Percentiles rank a stretch among this genome's conserved stretches.
These are phyloP conservation scores for Axilococcus clingmanii DNA, from an alignment of 139 green algal species.

Conservation along the genomic window DNA sequence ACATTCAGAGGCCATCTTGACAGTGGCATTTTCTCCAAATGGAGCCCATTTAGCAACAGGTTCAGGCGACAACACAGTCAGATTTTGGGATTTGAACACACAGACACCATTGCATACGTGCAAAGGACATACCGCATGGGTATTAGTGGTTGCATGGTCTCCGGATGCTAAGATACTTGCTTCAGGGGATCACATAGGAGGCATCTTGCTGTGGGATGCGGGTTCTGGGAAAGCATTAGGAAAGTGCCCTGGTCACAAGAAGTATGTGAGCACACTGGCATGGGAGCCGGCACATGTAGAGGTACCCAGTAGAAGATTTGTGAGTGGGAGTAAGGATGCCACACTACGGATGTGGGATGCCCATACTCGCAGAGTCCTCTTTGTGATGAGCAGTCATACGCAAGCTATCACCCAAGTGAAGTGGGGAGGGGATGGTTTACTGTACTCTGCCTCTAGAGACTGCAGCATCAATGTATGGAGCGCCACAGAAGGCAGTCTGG, in stretches of 20 bases:
- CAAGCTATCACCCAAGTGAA: constrained; percentile 67
- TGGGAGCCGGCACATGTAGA: constrained; percentile 91
- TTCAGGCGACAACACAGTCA: constrained; percentile 83
- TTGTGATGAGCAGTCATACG: constrained; percentile 52
- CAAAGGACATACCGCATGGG: constrained; percentile 85
- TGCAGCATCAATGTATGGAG: constrained; percentile 85
- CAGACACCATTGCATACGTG: constrained; percentile 68
- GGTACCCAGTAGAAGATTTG: constrained; percentile 63
- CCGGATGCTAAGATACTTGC: constrained; percentile 69
- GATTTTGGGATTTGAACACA: constrained; percentile 91
- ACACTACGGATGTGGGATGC: constrained; percentile 58
- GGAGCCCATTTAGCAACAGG: constrained; percentile 77
- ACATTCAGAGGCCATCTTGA: constrained; percentile 86
- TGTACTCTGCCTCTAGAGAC: constrained; percentile 80
- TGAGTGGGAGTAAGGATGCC: constrained; percentile 69
- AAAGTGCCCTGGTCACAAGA: constrained; percentile 78
- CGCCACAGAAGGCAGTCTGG: constrained; percentile 60
- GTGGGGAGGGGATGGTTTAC: constrained; percentile 89
- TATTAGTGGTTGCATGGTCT: constrained; percentile 86
- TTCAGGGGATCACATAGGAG: constrained; percentile 77
- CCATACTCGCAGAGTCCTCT: constrained; percentile 17
- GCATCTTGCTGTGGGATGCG: constrained; percentile 82
- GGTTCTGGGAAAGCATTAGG: constrained; percentile 40
- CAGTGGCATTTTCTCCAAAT: constrained; percentile 85
- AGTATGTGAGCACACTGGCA: constrained; percentile 81